Conservation (phyloP, 805 yeast species). For the Zygosaccharomyces kombuchaensis region DNA sequence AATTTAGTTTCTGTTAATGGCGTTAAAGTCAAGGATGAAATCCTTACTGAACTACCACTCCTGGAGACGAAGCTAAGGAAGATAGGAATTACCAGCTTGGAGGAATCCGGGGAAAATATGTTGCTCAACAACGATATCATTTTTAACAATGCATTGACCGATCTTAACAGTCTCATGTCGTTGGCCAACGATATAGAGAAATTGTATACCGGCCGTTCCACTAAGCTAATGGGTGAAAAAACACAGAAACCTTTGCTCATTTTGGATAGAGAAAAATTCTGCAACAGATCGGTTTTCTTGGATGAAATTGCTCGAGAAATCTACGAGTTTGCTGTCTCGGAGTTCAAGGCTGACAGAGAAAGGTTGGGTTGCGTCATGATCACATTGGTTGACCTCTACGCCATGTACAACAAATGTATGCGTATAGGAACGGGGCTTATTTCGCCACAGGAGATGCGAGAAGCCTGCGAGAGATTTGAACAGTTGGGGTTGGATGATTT, state of each 20-base stretch:
- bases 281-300: slow-evolving; percentile 41
- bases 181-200: slow-evolving; percentile 68
- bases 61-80: slow-evolving; percentile 32
- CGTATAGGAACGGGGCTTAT: slow-evolving; percentile 63
- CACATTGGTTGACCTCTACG: slow-evolving; percentile 58
- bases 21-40: slow-evolving; percentile 13
- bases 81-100: slow-evolving; percentile 70
- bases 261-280: slow-evolving; percentile 35
- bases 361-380: slow-evolving; percentile 53
- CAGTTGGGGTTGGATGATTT: slow-evolving; percentile 47
- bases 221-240: slow-evolving; percentile 11
- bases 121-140: slow-evolving; percentile 56
- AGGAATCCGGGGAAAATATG: slow-evolving; percentile 50
- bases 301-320: slow-evolving; percentile 76
- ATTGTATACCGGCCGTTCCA: slow-evolving; percentile 42
- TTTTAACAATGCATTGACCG: slow-evolving; percentile 66
- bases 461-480: slow-evolving; percentile 56
- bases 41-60: slow-evolving; percentile 11
- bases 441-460: slow-evolving; percentile 61
- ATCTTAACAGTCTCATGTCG: slow-evolving; percentile 70
- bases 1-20: slow-evolving; percentile 36
- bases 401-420: slow-evolving; percentile 59
- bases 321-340: slow-evolving; percentile 56
- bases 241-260: slow-evolving; percentile 23
- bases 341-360: slow-evolving; percentile 36